Evolutionary conservation across 31 red algal species (phyloP).

Genomic region (Asparagopsis taxiformis): DNA sequence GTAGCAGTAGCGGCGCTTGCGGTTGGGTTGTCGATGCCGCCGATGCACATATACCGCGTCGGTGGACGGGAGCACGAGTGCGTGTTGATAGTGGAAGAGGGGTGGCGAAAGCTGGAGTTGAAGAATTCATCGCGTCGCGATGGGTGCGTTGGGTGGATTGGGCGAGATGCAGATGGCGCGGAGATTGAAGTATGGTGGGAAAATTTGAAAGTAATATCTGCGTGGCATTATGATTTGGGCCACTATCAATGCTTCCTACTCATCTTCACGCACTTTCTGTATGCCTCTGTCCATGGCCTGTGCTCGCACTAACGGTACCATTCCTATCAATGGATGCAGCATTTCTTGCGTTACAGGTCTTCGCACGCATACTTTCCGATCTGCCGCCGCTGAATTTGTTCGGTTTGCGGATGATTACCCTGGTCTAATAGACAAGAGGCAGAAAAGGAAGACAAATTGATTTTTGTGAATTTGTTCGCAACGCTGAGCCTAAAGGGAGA

Average conservation of each 20-base stretch:
- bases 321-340: too few relatives aligned
- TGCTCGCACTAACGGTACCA: neutral
- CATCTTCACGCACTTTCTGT: neutral
- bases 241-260: too few relatives aligned
- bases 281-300: neutral
- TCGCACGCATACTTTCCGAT: neutral
- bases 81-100: neutral
- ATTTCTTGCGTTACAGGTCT: neutral
- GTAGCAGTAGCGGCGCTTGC: slow-evolving; percentile 53
- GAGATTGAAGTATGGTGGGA: neutral
- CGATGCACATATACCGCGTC: neutral
- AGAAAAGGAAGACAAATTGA: too few relatives aligned
- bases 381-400: too few relatives aligned
- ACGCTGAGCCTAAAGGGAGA: too few relatives aligned
- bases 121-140: neutral
- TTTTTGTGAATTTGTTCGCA: too few relatives aligned
- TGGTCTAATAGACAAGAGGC: too few relatives aligned
- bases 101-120: neutral
- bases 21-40: neutral
- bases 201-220: too few relatives aligned
- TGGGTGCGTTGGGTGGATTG: neutral
- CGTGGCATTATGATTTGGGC: too few relatives aligned
- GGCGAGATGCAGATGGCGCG: neutral
- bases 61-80: neutral
- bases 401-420: too few relatives aligned